Conservation (phyloP, 116 monocot genomes). For the Iris pallida region DNA sequence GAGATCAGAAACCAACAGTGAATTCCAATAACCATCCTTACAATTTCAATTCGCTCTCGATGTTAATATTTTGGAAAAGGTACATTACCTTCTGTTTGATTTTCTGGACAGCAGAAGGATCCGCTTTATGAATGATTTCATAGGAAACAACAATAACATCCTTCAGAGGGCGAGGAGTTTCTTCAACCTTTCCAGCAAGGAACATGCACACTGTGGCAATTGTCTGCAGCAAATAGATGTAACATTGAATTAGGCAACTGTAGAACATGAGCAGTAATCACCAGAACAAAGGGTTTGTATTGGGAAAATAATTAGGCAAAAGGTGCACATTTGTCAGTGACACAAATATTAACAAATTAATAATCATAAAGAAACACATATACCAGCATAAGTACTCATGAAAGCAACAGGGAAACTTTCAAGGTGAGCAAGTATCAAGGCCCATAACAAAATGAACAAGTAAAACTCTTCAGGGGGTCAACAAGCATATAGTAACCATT, state of each 20-base stretch:
- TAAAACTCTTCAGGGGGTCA: neutral
- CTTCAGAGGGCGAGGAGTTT: conserved; percentile 29
- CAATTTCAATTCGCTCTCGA: too few species aligned
- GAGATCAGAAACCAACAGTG: too few species aligned
- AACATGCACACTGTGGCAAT: conserved; percentile 30
- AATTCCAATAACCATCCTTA: too few species aligned
- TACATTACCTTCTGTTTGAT: conserved; percentile 26
- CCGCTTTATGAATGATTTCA: conserved; percentile 26
- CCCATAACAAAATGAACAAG: neutral
- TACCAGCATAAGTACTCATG: neutral
- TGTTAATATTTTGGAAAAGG: too few species aligned
- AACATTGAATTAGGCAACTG: neutral
- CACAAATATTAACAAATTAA: neutral
- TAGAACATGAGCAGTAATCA: neutral
- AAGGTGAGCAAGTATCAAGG: neutral
- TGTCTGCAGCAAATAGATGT: conserved; percentile 9
- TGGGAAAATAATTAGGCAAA: neutral
- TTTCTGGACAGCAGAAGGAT: conserved; percentile 25
- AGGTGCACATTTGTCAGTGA: neutral
- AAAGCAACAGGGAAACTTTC: neutral
- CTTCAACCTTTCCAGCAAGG: conserved; percentile 32
- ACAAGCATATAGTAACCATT: neutral
- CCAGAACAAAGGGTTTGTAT: neutral
- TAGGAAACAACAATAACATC: conserved; percentile 25
- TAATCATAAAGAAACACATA: neutral